These are phyloP conservation scores for Rhodomyrtus psidioides DNA, from an alignment of 441 rosid species.

Conservation along the genomic window DNA sequence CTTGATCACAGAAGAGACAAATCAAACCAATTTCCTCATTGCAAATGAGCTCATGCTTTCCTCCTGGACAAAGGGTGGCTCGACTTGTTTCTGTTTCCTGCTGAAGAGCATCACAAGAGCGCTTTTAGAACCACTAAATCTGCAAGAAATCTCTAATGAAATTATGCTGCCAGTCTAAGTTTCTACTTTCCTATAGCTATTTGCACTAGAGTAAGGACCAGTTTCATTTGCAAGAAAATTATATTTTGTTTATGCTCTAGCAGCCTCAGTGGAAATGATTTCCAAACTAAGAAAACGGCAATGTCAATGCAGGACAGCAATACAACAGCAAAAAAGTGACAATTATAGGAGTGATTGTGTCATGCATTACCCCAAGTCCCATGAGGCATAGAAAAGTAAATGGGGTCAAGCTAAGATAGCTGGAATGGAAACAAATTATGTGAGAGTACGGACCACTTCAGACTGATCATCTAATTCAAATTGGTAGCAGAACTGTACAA, in stretches of 20 bases:
- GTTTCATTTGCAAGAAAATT: background rate
- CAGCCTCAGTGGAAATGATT: background rate
- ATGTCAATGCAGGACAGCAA: background rate
- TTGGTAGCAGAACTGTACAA: background rate
- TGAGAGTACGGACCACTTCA: background rate
- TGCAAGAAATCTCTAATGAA: background rate
- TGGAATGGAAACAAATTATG: background rate
- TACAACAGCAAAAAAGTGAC: background rate
- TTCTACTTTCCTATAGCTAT: background rate
- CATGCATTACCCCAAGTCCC: background rate
- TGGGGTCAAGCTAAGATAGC: background rate
- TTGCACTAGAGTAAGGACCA: background rate
- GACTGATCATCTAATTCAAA: background rate
- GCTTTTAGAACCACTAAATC: background rate
- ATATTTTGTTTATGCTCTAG: background rate
- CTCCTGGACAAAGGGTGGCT: conserved; percentile 19
- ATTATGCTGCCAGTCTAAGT: background rate
- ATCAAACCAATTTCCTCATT: conserved; percentile 59
- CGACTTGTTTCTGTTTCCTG: conserved; percentile 1
- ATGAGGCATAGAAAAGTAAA: background rate
- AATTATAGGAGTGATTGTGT: background rate
- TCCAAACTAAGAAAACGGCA: background rate
- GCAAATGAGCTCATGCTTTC: conserved; percentile 33
- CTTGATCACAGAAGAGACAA: conserved; percentile 40
- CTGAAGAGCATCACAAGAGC: conserved; percentile 1